Evolutionary conservation across 306 rosid species (phyloP).

Genomic region (Erythrophleum fordii): DNA sequence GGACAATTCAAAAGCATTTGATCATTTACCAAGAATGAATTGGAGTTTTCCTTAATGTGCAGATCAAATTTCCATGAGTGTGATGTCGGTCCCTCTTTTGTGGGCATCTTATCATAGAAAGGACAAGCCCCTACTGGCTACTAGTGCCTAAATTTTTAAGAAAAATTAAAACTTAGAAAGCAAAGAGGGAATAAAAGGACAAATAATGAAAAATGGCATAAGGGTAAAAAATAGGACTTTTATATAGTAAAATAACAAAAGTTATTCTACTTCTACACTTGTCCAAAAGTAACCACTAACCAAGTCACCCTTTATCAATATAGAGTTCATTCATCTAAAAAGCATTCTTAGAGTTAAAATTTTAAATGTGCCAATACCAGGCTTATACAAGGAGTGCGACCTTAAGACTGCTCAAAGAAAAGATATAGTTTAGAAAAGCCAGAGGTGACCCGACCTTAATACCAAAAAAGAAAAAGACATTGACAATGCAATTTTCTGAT

Average conservation of each 20-base stretch:
- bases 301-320: too few relatives aligned
- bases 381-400: too few relatives aligned
- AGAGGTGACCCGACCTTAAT: too few relatives aligned
- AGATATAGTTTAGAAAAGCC: not conserved
- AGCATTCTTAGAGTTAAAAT: too few relatives aligned
- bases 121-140: not conserved
- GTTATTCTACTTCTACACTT: constrained; percentile 27
- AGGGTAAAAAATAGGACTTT: constrained; percentile 14
- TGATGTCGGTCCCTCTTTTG: not conserved
- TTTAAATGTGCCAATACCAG: too few relatives aligned
- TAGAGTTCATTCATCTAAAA: too few relatives aligned
- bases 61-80: constrained; percentile 4
- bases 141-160: not conserved
- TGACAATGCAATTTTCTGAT: not conserved
- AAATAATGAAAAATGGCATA: constrained; percentile 26
- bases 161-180: not conserved
- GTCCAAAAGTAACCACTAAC: constrained; percentile 24
- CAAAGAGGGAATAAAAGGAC: not conserved
- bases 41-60: not conserved
- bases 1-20: not conserved
- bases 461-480: too few relatives aligned
- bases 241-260: constrained; percentile 36
- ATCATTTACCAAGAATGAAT: not conserved
- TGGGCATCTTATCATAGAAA: not conserved
- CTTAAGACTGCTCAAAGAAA: too few relatives aligned